A percentile compares a stretch with the other conserved stretches of the same genome.
Evolutionary conservation across 345 rosid species (phyloP).

Genomic region (Eucalyptus cloeziana): DNA sequence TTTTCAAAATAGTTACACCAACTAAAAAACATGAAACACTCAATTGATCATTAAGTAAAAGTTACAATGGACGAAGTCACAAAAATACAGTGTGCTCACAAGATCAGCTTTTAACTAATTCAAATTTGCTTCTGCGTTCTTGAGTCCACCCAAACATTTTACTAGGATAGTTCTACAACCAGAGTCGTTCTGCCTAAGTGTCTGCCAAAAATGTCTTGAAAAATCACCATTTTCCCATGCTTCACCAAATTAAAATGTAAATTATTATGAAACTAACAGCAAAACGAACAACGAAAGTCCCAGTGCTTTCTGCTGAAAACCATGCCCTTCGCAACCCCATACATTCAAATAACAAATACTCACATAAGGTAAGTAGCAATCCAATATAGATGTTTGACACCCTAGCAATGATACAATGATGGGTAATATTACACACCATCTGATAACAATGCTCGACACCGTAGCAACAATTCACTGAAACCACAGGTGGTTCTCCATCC

Average conservation of each 20-base stretch:
- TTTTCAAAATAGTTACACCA: neutral
- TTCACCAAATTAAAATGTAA: neutral
- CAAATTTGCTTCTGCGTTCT: neutral
- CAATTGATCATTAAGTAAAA: neutral
- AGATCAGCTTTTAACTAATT: neutral
- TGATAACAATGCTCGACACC: neutral
- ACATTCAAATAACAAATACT: neutral
- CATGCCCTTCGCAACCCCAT: neutral
- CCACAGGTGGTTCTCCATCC: neutral
- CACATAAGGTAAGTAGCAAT: neutral
- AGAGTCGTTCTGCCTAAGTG: neutral
- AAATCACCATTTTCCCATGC: neutral
- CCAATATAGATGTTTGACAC: neutral
- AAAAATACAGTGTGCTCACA: neutral
- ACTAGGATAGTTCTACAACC: neutral
- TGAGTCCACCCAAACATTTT: neutral
- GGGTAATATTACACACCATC: neutral
- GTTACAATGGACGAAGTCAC: neutral
- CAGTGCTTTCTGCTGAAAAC: neutral
- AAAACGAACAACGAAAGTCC: neutral
- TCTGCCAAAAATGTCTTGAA: neutral
- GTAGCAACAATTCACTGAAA: neutral
- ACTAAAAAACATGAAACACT: neutral
- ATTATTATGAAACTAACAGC: neutral
- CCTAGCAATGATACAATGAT: neutral